Base-by-base conservation (phyloP, 75 land plant species). In the Adiantum capillusveneris region DNA sequence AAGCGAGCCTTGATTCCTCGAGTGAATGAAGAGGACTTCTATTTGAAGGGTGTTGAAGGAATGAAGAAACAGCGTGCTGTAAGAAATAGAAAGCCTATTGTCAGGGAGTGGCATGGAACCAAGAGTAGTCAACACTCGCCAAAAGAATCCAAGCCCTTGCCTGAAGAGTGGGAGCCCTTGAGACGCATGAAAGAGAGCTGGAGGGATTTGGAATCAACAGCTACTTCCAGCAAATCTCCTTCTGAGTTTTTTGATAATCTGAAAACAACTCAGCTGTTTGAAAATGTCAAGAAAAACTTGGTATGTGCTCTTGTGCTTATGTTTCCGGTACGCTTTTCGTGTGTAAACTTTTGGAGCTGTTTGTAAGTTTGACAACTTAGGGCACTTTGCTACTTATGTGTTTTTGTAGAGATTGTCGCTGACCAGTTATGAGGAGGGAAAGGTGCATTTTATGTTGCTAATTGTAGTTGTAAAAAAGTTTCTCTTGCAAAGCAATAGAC, bases 81-180 rank as follows among this genome's bases (percentile, higher is more conserved):
- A 12, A 24, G 55, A 27, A 53, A 25, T 14, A 18, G 28, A 6
- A 17, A 20, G 14, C 13, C 25, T 13, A 25, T 14, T 2, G 28
- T 53, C 31, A 42, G 25, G 21, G 69, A 37, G 52, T 56, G 61
- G 80, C 57, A 36, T 41, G 51, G 68, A 18, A 0, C n/a, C 53
- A 52, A 45, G 55, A 62, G 62, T 60, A 60, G 57, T 50, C 45
- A 57, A 26, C 46, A 20, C 39, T 64, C 58, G 48, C 64, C 21
- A 29, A 61, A 58, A 73, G 63, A 65, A 28, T 57, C 39, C 39
- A 55, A 59, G 58, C 22, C 57, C 22, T 56, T 64, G 7, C 29
- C 31, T 20, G 60, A 74, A 45, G 86, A 86, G 44, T 86, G 96
- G 85, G 96, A 94, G 71, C 91, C 91, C n/a, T 62, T 93, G 29